Conservation (phyloP, 2,329 filamentous ascomycete species). For the Claviceps monticola region DNA sequence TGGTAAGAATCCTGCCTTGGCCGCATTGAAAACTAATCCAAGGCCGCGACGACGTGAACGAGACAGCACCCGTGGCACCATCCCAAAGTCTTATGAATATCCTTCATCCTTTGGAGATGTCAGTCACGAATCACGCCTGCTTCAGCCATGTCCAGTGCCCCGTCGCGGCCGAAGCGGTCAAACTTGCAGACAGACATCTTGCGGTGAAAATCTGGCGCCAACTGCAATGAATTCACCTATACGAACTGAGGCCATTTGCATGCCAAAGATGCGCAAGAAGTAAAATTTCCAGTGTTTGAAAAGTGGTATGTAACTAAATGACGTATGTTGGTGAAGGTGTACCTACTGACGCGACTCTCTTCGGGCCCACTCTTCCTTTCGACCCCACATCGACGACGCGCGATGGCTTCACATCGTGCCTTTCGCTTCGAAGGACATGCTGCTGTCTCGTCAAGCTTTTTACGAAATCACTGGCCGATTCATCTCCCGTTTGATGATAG, state of each 20-base stretch:
- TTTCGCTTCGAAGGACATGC: constrained; percentile 1
- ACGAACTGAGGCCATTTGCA: too few species aligned
- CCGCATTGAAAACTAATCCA: not conserved
- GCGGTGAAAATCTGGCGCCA: not conserved
- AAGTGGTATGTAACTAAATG: too few species aligned
- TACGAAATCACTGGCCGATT: not conserved
- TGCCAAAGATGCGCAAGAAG: too few species aligned
- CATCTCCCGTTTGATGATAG: not conserved
- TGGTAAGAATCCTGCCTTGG: not conserved
- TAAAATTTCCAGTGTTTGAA: too few species aligned
- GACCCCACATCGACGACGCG: not conserved
- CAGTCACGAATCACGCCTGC: too few species aligned
- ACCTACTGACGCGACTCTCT: too few species aligned
- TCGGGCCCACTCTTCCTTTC: too few species aligned
- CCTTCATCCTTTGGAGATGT: too few species aligned
- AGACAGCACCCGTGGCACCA: not conserved
- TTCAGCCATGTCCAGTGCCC: too few species aligned
- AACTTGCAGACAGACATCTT: too few species aligned
- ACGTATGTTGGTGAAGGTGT: too few species aligned
- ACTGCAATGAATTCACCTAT: not conserved
- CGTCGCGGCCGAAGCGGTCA: too few species aligned
- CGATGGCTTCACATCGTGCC: not conserved
- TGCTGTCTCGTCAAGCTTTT: constrained; percentile 1
- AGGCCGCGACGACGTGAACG: not conserved
- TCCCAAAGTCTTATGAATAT: not conserved